A percentile compares a stretch with the other conserved stretches of the same genome.
Evolutionary conservation across 345 rosid genomes (phyloP).

Genomic region (Balakata baccata): DNA sequence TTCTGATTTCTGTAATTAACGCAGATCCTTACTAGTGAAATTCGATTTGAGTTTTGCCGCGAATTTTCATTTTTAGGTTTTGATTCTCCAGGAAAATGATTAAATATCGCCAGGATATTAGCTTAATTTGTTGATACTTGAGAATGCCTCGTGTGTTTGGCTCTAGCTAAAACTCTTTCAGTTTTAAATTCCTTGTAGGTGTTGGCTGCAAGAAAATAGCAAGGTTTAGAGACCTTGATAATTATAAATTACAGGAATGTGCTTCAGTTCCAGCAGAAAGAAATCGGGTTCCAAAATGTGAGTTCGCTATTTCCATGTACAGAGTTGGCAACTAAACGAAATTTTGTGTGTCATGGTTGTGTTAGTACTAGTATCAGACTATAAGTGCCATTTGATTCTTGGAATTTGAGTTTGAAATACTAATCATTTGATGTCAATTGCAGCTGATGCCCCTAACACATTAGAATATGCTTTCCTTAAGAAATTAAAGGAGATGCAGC

Average conservation of each 20-base stretch:
- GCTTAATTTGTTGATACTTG: not conserved
- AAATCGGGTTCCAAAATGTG: constrained; percentile 16
- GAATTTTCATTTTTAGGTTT: not conserved
- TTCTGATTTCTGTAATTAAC: not conserved
- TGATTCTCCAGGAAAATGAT: too few relatives aligned
- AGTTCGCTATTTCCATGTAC: constrained; percentile 4
- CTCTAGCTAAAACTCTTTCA: not conserved
- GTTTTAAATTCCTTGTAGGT: constrained; percentile 19
- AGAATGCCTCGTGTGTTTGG: not conserved
- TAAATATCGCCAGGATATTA: too few relatives aligned
- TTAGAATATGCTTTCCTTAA: constrained; percentile 75
- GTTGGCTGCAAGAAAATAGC: constrained; percentile 35
- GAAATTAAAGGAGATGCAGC: constrained; percentile 50
- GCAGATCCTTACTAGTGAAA: not conserved
- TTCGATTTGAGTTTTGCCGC: not conserved
- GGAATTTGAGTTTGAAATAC: not conserved
- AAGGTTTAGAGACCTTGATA: constrained; percentile 29
- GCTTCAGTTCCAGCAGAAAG: constrained; percentile 10
- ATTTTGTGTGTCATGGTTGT: not conserved
- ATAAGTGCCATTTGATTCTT: not conserved
- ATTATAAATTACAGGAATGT: constrained; percentile 22
- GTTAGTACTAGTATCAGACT: not conserved
- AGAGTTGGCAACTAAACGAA: not conserved
- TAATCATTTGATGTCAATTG: constrained; percentile 11
- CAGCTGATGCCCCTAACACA: constrained; percentile 65